phyloP scores from a whole-genome alignment of 2,329 filamentous ascomycete species.

The Chrysoporthe austroafricana region DNA sequence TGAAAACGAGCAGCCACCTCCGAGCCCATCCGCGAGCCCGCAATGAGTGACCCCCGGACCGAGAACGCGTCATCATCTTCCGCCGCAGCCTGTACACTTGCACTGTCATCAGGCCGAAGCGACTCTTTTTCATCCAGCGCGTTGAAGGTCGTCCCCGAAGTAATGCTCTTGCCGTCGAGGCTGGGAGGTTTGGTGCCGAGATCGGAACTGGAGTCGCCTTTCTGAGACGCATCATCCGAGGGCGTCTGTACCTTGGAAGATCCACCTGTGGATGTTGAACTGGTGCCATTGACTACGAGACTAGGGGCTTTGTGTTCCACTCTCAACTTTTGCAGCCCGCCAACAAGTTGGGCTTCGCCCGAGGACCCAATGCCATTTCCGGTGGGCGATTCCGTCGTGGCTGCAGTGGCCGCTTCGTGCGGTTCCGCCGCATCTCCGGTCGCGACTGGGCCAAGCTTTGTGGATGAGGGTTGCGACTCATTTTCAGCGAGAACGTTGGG shows the following conservation, averaged over 20 bases:
- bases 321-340: conserved; percentile 38
- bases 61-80: conserved; percentile 90
- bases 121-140: conserved; percentile 98
- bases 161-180: conserved; percentile 91
- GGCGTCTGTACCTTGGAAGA: conserved; percentile 46
- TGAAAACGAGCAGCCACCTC: conserved; percentile 67
- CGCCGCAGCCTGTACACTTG: conserved; percentile 82
- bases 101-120: conserved; percentile 90
- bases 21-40: conserved; percentile 80
- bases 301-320: conserved; percentile 42
- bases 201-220: conserved; percentile 66
- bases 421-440: background rate
- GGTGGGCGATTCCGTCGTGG: conserved; percentile 7
- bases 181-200: conserved; percentile 82
- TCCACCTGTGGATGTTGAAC: conserved; percentile 44
- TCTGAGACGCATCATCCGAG: conserved; percentile 60
- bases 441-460: background rate
- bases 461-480: conserved; percentile 12
- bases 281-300: conserved; percentile 56
- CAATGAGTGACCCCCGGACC: conserved; percentile 72
- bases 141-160: conserved; percentile 85
- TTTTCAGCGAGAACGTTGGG: background rate
- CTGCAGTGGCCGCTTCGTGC: background rate
- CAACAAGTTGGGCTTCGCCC: conserved; percentile 32
- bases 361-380: conserved; percentile 6